These are phyloP conservation scores for Tolypocladium inflatum DNA, from an alignment of 2,329 filamentous ascomycete species.

Conservation along the genomic window DNA sequence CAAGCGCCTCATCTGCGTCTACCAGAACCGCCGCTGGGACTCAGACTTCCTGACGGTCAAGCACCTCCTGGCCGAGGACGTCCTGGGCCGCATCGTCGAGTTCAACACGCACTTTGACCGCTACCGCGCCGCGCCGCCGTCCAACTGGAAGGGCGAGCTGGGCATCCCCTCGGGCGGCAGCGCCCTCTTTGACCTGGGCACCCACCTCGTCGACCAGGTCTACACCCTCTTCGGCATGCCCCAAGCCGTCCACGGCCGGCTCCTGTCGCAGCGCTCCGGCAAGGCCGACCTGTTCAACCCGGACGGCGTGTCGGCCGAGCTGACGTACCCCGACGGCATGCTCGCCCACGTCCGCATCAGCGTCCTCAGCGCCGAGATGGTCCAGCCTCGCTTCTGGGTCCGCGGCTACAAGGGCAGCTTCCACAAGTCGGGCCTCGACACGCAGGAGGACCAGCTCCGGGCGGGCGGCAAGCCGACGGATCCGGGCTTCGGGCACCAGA, in stretches of 20 bases:
- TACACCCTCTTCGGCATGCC: constrained; percentile 64
- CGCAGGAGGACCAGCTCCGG: constrained; percentile 67
- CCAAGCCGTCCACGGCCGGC: constrained; percentile 53
- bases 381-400: constrained; percentile 69
- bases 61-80: constrained; percentile 48
- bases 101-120: constrained; percentile 77
- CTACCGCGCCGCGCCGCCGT: constrained; percentile 49
- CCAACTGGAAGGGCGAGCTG: constrained; percentile 58
- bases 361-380: constrained; percentile 56
- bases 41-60: constrained; percentile 63
- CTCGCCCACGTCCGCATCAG: constrained; percentile 61
- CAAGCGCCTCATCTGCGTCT: constrained; percentile 52
- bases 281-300: constrained; percentile 36
- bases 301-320: constrained; percentile 52
- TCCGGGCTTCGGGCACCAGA: constrained; percentile 55
- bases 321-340: constrained; percentile 55
- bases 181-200: constrained; percentile 64
- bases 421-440: constrained; percentile 61
- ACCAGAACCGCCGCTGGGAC: constrained; percentile 72
- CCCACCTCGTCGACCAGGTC: constrained; percentile 68
- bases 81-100: constrained; percentile 63
- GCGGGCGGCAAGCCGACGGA: constrained; percentile 53
- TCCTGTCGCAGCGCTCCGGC: constrained; percentile 54
- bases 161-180: constrained; percentile 53
- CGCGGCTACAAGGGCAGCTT: constrained; percentile 66